Base-by-base conservation (phyloP, 176 grass and related monocot genomes). In the Phoenix dactylifera region DNA sequence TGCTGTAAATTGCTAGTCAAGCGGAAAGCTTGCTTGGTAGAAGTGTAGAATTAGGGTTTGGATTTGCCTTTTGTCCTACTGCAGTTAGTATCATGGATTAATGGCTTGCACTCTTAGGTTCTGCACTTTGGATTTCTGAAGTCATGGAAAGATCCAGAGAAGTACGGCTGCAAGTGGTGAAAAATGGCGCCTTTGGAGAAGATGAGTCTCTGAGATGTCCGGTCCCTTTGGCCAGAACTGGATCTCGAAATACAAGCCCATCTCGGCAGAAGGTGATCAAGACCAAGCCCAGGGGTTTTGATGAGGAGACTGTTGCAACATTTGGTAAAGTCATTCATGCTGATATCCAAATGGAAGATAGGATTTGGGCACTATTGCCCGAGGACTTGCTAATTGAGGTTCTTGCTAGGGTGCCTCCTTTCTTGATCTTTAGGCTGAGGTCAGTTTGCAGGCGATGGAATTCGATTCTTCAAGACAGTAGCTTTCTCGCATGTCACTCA, bases 391-490 rank as follows among this genome's bases (percentile, higher is more conserved):
- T 86, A 65, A 64, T 83, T 15, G 90, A 95, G 70, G 62, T 95
- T 57, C 80, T 89, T n/a, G 90, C 86, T 22, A 79, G 90, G 44
- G 83, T 95, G n/a, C 86, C 90, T 61, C 90, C 90, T 23, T 89
- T 95, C 77, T 77, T 86, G 52, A 83, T 95, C 70, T 84, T 81
- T 76, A 84, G 76, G 70, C 58, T 95, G 52, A 83, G 79, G 65
- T 57, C 77, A 50, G 79, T 89, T 56, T 95, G 79, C 60, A 81
- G 80, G 67, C 74, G 86, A 55, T 95, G 90, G 90, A 82, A 70
- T 55, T 35, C 74, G 28, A 58, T 86, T 60, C 76, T 95, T 65
- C 65, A 60, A 55, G 86, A 84, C 74, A 77, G 76, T 3, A 68
- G 86, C 64, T 89, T 95, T 79, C 83, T 95, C 54, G 54, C 76